phyloP scores from a whole-genome alignment of 1,139 yeast genomes.

The Candida sp. region DNA sequence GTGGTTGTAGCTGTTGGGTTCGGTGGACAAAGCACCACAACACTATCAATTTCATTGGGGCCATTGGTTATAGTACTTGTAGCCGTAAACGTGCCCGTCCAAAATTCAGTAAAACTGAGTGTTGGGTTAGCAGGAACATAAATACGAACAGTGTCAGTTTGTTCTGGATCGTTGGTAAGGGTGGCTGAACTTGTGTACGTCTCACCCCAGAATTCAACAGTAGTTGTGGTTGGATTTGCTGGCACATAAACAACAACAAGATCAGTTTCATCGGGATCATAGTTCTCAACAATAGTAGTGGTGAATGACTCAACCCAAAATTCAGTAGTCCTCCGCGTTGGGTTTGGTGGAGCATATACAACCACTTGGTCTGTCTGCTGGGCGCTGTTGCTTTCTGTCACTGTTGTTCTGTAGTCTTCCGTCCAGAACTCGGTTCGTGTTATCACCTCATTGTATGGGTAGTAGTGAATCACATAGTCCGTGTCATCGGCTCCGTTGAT shows the following conservation, averaged over 20 bases:
- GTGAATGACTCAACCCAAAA: conserved; percentile 17
- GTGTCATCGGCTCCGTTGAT: conserved; percentile 16
- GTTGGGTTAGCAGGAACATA: conserved; percentile 14
- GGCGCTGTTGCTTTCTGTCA: conserved; percentile 12
- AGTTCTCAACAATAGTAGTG: conserved; percentile 7
- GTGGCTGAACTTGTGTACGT: conserved; percentile 10
- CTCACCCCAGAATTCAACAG: conserved; percentile 15
- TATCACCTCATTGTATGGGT: conserved; percentile 17
- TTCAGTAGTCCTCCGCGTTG: conserved; percentile 9
- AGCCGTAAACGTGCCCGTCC: not conserved
- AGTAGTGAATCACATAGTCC: conserved; percentile 20
- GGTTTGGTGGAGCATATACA: conserved; percentile 16
- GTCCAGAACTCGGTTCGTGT: conserved; percentile 17
- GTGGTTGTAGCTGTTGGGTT: conserved; percentile 15
- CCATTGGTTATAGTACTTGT: not conserved
- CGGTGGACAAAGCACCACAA: conserved; percentile 22
- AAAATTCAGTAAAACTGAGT: conserved; percentile 13
- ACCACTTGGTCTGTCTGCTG: not conserved
- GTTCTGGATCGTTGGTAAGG: conserved; percentile 11
- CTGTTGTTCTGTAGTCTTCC: conserved; percentile 6
- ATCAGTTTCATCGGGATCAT: conserved; percentile 14
- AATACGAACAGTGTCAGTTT: conserved; percentile 18
- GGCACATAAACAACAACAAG: conserved; percentile 20
- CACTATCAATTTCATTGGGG: conserved; percentile 18
- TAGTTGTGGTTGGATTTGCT: conserved; percentile 9